A percentile compares a stretch with the other conserved stretches of the same genome.
Evolutionary conservation across 352 stramenopile genomes (phyloP).

Genomic region (Phytopythium aichiense): DNA sequence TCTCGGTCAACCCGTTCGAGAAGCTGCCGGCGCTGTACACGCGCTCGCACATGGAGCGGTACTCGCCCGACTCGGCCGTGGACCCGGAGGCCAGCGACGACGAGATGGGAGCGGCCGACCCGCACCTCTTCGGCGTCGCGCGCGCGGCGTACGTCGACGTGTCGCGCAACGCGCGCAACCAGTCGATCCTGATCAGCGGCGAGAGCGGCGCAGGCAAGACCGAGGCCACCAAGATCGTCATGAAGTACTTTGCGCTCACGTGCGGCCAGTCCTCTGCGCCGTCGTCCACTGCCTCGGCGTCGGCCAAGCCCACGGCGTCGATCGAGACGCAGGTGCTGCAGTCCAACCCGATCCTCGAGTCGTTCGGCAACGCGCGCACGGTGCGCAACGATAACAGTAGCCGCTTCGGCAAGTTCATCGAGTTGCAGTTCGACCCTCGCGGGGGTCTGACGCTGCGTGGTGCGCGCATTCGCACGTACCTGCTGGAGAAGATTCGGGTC

Average conservation of each 20-base stretch:
- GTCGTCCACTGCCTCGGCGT: neutral
- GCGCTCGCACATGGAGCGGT: constrained; percentile 38
- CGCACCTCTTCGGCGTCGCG: constrained; percentile 79
- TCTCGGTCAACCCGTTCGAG: constrained; percentile 88
- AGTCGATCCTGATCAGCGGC: constrained; percentile 85
- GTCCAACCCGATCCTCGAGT: constrained; percentile 89
- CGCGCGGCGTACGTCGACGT: constrained; percentile 70
- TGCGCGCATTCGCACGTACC: constrained; percentile 87
- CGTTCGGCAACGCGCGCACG: constrained; percentile 87
- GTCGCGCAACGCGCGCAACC: constrained; percentile 56
- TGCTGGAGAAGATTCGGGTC: constrained; percentile 94
- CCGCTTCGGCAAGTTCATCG: constrained; percentile 91
- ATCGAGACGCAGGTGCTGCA: constrained; percentile 88
- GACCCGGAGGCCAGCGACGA: constrained; percentile 11
- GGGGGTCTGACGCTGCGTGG: constrained; percentile 40
- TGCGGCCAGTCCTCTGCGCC: constrained; percentile 24
- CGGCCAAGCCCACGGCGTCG: constrained; percentile 12
- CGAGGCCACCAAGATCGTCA: constrained; percentile 89
- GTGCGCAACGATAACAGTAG: constrained; percentile 88
- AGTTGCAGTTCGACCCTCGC: constrained; percentile 61
- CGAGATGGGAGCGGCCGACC: constrained; percentile 7
- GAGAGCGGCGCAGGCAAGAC: constrained; percentile 87
- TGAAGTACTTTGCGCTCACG: constrained; percentile 83
- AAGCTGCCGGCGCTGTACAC: constrained; percentile 64
- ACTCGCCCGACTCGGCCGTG: constrained; percentile 25